Evolutionary conservation across 371 early-diverging fungal species (phyloP), one percentile per base, ranked within the genome.

Genomic region (Rhizopus microsporus): DNA sequence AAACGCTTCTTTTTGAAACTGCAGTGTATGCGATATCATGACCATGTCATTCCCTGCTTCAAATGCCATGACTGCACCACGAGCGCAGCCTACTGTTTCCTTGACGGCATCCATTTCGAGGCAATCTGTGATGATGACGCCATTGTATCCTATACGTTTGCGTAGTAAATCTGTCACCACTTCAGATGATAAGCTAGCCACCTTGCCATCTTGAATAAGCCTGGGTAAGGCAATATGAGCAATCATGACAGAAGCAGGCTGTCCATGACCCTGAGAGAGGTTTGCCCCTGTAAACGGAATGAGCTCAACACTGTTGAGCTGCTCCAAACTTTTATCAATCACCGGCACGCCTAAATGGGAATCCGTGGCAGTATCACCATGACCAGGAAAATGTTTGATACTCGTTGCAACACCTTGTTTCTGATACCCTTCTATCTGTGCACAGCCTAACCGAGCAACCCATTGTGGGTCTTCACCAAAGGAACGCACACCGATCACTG

Each of bases 31-130:
- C 1, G 71, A 80, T 8, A 82, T 65, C 70, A 75, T 74, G n/a
- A 50, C 67, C n/a, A 82, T 72, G 57, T 82, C 82, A 32, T 75
- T 71, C 2, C 80, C 80, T 3, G 80, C 82, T 31, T 73, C 61
- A 0, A 82, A 56, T 12, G 82, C 78, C 40, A 72, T 13, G 3
- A 73, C 32, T 9, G 78, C 67, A 5, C 71, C 79, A 12, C 62
- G 52, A 3, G 69, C 67, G 8, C 60, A 44, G 13, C 80, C 80
- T 4, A 72, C 59, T 1, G 77, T 67, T 3, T 71, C 72, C 50
- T 74, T 74, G 35, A 82, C 60, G 32, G 82, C 80, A 16, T 79
- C 78, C 80, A 82, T 80, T 49, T 80, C 80, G 33, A 77, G 54
- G 38, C 80, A 79, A 55, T 82, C 82, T 1, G 82, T 77, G 15